A percentile compares a stretch with the other conserved stretches of the same genome.
phyloP scores from a whole-genome alignment of 805 yeast species.

The Candida maris region DNA sequence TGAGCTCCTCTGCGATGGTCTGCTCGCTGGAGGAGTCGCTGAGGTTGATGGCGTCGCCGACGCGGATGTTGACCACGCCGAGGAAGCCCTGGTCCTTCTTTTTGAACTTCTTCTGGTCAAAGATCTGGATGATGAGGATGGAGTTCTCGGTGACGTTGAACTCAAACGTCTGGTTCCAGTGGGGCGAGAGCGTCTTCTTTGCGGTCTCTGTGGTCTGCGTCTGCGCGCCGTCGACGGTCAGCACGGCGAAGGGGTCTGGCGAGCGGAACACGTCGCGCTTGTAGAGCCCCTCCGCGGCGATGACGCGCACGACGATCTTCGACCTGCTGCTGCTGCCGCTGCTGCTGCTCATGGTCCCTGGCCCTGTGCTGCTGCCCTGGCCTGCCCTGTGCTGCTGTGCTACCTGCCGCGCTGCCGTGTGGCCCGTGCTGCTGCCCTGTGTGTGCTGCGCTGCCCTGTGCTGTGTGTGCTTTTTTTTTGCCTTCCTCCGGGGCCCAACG shows the following conservation, averaged over 20 bases:
- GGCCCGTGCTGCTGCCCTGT: too few species aligned
- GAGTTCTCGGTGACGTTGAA: slow-evolving; percentile 77
- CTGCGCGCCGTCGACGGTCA: slow-evolving; percentile 96
- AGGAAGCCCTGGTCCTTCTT: slow-evolving; percentile 97
- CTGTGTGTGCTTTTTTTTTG: too few species aligned
- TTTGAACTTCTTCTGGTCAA: slow-evolving; percentile 95
- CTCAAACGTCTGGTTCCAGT: slow-evolving; percentile 92
- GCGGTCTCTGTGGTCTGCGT: slow-evolving; percentile 93
- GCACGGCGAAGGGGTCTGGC: slow-evolving; percentile 97
- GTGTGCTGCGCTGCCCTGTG: too few species aligned
- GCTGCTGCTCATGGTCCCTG: too few species aligned
- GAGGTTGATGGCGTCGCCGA: slow-evolving; percentile 83
- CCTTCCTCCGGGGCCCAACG: too few species aligned
- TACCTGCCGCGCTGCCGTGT: too few species aligned
- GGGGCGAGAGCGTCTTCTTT: slow-evolving; percentile 90
- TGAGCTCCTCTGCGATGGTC: slow-evolving; percentile 88
- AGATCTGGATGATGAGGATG: slow-evolving; percentile 86
- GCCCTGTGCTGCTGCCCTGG: too few species aligned
- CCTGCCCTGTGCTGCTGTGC: too few species aligned
- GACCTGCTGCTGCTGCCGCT: slow-evolving; percentile 25
- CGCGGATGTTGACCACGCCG: slow-evolving; percentile 89
- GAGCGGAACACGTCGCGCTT: slow-evolving; percentile 93
- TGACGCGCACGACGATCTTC: slow-evolving; percentile 63
- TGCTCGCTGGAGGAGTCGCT: slow-evolving; percentile 54
- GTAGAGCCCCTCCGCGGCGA: slow-evolving; percentile 94